phyloP scores from a whole-genome alignment of 768 basidiomycete species.

The Collybiopsis confluens region DNA sequence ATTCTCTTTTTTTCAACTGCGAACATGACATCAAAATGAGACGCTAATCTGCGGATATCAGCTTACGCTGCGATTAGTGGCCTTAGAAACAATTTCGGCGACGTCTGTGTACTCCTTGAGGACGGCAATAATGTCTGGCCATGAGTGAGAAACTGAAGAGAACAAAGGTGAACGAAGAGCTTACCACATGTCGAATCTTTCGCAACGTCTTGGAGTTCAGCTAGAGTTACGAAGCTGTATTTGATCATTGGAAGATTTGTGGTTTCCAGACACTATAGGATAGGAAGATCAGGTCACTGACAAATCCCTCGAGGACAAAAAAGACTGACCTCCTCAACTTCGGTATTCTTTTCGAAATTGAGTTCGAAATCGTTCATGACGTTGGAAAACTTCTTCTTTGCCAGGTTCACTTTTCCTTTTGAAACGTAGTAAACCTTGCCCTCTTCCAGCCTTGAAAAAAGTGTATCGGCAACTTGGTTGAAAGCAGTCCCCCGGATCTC shows the following conservation, averaged over 20 bases:
- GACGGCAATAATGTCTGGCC: slow-evolving; percentile 79
- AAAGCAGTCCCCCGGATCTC: slow-evolving; percentile 91
- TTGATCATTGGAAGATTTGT: slow-evolving; percentile 74
- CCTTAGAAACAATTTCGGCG: slow-evolving; percentile 70
- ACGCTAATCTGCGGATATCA: slow-evolving; percentile 1
- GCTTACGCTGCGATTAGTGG: slow-evolving; percentile 61
- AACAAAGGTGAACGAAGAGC: slow-evolving; percentile 17
- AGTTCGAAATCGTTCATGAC: slow-evolving; percentile 92
- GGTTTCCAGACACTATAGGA: slow-evolving; percentile 72
- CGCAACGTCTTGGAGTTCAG: slow-evolving; percentile 51
- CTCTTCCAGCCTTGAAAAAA: slow-evolving; percentile 84
- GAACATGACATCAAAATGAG: slow-evolving; percentile 4
- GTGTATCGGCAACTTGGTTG: slow-evolving; percentile 77
- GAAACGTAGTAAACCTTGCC: slow-evolving; percentile 92
- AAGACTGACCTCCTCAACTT: slow-evolving; percentile 71
- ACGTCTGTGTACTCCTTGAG: slow-evolving; percentile 75
- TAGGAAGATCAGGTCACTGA: slow-evolving; percentile 8
- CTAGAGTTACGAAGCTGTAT: slow-evolving; percentile 75
- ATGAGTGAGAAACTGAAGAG: slow-evolving; percentile 9
- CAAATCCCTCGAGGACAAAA: neutral
- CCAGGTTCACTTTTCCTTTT: slow-evolving; percentile 87
- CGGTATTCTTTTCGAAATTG: slow-evolving; percentile 75
- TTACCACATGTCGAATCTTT: slow-evolving; percentile 85
- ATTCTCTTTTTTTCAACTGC: slow-evolving; percentile 84
- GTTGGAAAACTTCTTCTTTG: slow-evolving; percentile 95